Conservation (phyloP, 2,329 filamentous ascomycete genomes). For the Diplocarpon rosae region DNA sequence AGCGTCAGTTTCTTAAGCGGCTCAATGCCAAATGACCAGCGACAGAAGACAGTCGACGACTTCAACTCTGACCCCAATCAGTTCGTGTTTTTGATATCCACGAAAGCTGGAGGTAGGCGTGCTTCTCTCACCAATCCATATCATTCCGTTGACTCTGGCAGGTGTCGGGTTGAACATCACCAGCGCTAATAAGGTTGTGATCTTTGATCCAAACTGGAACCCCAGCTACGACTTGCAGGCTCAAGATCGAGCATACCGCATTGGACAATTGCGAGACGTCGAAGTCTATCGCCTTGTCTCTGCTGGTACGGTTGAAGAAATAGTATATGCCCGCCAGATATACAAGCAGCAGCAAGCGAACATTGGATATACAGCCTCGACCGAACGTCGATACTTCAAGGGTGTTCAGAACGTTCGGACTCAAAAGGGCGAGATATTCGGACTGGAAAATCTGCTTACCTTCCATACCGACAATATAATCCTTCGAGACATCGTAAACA, state of each 20-base stretch:
- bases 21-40: slow-evolving; percentile 69
- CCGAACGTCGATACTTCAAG: slow-evolving; percentile 88
- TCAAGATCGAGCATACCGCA: slow-evolving; percentile 91
- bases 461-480: slow-evolving; percentile 72
- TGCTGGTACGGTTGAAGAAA: slow-evolving; percentile 89
- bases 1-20: slow-evolving; percentile 88
- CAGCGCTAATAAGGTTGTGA: slow-evolving; percentile 94
- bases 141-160: background rate
- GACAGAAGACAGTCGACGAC: slow-evolving; percentile 70
- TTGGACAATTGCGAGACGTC: slow-evolving; percentile 84
- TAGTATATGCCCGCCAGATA: slow-evolving; percentile 91
- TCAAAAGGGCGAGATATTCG: slow-evolving; percentile 90
- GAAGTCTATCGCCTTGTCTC: slow-evolving; percentile 91
- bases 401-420: slow-evolving; percentile 77
- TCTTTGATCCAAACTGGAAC: slow-evolving; percentile 97
- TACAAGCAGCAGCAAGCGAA: slow-evolving; percentile 99
- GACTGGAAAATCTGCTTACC: slow-evolving; percentile 73
- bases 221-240: slow-evolving; percentile 90
- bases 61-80: slow-evolving; percentile 82
- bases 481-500: slow-evolving; percentile 92
- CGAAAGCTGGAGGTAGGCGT: slow-evolving; percentile 59
- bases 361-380: slow-evolving; percentile 88
- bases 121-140: background rate
- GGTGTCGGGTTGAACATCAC: slow-evolving; percentile 91
- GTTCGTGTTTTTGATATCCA: slow-evolving; percentile 94